These are phyloP conservation scores for Pelagomonas calceolata DNA, from an alignment of 108 stramenopile genomes.

Conservation along the genomic window DNA sequence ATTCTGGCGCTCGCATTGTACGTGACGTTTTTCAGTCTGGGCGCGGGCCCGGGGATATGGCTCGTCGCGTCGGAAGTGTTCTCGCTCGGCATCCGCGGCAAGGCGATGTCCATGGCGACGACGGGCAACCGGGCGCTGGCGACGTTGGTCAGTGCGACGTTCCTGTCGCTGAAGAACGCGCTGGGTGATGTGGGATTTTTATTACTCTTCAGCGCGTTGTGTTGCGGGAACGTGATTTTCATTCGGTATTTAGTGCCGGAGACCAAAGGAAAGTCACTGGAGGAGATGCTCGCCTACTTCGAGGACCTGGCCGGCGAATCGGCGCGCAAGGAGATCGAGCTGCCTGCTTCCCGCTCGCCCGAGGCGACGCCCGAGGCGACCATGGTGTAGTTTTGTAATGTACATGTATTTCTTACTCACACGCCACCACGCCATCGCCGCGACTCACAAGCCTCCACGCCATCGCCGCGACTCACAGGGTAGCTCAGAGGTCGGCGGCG, in stretches of 20 bases:
- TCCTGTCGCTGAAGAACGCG: neutral
- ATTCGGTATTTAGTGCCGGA: slow-evolving; percentile 2
- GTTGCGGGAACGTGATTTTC: neutral
- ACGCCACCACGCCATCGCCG: too few species aligned
- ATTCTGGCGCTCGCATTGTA: neutral
- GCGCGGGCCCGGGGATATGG: slow-evolving; percentile 15
- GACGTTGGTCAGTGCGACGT: neutral
- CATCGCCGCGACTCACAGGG: too few species aligned
- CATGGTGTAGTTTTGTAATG: too few species aligned
- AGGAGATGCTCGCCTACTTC: slow-evolving; percentile 13
- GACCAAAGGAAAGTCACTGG: slow-evolving; percentile 18
- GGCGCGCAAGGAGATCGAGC: too few species aligned
- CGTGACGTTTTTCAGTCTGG: neutral
- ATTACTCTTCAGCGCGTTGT: neutral
- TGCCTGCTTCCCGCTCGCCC: too few species aligned
- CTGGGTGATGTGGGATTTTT: neutral
- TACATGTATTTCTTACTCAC: too few species aligned
- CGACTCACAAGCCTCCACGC: too few species aligned
- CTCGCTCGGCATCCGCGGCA: neutral
- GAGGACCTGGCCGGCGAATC: neutral
- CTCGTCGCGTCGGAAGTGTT: slow-evolving; percentile 5
- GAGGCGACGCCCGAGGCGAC: too few species aligned
- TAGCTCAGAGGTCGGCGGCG: too few species aligned
- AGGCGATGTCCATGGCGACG: slow-evolving; percentile 10
- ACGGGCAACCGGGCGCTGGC: neutral